Percentiles rank a stretch among this genome's conserved stretches.
phyloP scores from a whole-genome alignment of 78 protist species.

The Diacronema lutheri region DNA sequence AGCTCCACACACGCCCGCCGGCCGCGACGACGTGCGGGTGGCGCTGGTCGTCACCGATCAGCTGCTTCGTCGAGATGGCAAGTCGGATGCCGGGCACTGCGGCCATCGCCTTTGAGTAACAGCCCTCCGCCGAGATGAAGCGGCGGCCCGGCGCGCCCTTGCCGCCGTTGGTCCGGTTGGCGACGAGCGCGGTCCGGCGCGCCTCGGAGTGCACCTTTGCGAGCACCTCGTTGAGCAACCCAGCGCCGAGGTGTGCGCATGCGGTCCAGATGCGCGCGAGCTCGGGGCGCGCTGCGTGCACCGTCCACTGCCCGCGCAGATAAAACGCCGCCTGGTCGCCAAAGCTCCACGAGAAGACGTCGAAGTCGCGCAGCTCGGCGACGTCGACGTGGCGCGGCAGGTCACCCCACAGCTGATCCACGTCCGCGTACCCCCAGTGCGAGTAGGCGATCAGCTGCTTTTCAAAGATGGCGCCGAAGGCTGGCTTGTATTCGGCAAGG shows the following conservation, averaged over 20 bases:
- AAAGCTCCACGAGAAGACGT: background rate
- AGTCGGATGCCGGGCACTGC: background rate
- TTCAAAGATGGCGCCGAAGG: conserved; percentile 5
- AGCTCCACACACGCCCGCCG: background rate
- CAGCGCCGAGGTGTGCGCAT: conserved; percentile 9
- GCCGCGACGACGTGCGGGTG: background rate
- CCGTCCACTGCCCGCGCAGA: conserved; percentile 19
- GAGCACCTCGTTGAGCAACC: background rate
- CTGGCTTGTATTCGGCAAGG: conserved; percentile 18
- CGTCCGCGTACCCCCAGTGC: conserved; percentile 17
- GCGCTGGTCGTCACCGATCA: background rate
- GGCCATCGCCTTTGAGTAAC: background rate
- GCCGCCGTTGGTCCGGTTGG: no score
- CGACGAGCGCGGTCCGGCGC: background rate
- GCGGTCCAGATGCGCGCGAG: background rate
- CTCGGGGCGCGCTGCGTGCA: background rate
- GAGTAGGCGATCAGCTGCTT: background rate
- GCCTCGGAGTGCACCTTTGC: background rate
- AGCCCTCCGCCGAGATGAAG: conserved; percentile 11
- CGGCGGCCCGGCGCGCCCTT: background rate
- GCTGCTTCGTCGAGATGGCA: background rate
- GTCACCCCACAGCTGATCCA: background rate
- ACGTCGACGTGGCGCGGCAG: background rate
- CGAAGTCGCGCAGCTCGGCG: background rate
- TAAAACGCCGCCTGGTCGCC: conserved; percentile 9